Evolutionary conservation across 129 eudicot genomes (phyloP).

Genomic region (Lactuca sativa): DNA sequence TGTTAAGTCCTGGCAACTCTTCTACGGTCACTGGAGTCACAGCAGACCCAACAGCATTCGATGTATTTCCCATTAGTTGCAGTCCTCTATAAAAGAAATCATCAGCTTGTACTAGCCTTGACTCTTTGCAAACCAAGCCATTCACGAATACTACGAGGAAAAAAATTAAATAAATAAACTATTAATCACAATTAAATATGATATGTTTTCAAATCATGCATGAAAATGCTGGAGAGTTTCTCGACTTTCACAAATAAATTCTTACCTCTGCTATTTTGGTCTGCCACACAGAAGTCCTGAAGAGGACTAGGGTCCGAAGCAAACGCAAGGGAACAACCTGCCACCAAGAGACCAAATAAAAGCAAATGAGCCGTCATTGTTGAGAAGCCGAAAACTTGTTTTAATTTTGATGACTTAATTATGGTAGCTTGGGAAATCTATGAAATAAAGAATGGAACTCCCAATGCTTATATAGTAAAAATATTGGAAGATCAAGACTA

Average conservation of each 20-base stretch:
- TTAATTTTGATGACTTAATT: background rate
- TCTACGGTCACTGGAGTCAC: too few species aligned
- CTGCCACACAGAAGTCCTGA: too few species aligned
- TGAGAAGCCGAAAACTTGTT: conserved; percentile 2
- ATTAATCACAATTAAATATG: background rate
- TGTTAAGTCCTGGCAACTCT: too few species aligned
- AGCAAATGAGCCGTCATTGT: conserved; percentile 17
- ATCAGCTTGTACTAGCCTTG: conserved; percentile 10
- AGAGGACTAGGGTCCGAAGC: conserved; percentile 18
- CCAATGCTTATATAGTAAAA: conserved; percentile 19
- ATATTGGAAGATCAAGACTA: background rate
- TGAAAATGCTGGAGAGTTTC: too few species aligned
- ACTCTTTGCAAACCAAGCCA: conserved; percentile 16
- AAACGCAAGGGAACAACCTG: conserved; percentile 2
- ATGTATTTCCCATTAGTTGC: background rate
- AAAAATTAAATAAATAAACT: background rate
- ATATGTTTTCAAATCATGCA: background rate
- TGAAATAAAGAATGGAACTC: conserved; percentile 4
- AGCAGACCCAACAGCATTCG: too few species aligned
- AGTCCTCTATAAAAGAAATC: conserved; percentile 33
- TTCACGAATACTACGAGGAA: conserved; percentile 8
- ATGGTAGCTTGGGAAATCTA: conserved; percentile 3
- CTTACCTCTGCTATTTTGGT: conserved; percentile 3
- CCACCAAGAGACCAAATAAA: conserved; percentile 5
- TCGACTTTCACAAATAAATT: background rate